A percentile compares a stretch with the other conserved stretches of the same genome.
phyloP scores from a whole-genome alignment of 2,329 filamentous ascomycete genomes.

The Apiospora kogelbergensis region DNA sequence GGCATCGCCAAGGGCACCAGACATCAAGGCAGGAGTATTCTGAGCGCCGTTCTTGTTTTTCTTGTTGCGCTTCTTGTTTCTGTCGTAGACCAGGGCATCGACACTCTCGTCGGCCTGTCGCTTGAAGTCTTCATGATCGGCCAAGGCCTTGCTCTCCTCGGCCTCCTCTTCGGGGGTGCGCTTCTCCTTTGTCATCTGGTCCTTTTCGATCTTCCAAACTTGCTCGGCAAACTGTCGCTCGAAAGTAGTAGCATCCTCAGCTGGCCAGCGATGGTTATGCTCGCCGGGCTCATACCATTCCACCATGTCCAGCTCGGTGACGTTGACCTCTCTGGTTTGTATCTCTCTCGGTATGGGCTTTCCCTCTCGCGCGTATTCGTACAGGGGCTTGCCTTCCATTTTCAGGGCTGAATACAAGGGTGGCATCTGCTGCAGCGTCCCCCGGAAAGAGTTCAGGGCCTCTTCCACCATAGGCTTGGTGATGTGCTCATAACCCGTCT shows the following conservation, averaged over 20 bases:
- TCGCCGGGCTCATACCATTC: slow-evolving; percentile 83
- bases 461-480: slow-evolving; percentile 77
- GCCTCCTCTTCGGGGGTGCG: slow-evolving; percentile 55
- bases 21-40: slow-evolving; percentile 50
- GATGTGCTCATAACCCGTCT: slow-evolving; percentile 75
- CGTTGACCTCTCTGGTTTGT: slow-evolving; percentile 74
- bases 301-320: slow-evolving; percentile 73
- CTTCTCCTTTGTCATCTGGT: slow-evolving; percentile 49
- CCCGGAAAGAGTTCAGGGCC: slow-evolving; percentile 72
- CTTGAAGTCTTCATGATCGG: slow-evolving; percentile 58
- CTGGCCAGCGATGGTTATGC: slow-evolving; percentile 78
- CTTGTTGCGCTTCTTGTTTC: slow-evolving; percentile 34
- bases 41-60: slow-evolving; percentile 21
- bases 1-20: slow-evolving; percentile 53
- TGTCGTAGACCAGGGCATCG: slow-evolving; percentile 56
- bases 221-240: slow-evolving; percentile 78
- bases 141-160: slow-evolving; percentile 54
- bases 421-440: slow-evolving; percentile 84
- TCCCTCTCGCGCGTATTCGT: slow-evolving; percentile 92
- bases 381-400: slow-evolving; percentile 90
- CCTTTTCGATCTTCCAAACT: slow-evolving; percentile 62
- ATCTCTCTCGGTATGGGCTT: slow-evolving; percentile 85
- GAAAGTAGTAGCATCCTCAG: slow-evolving; percentile 71
- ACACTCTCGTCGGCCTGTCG: slow-evolving; percentile 58
- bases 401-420: slow-evolving; percentile 92